Evolutionary conservation across 129 eudicot genomes (phyloP).

Genomic region (Deinandra increscens): DNA sequence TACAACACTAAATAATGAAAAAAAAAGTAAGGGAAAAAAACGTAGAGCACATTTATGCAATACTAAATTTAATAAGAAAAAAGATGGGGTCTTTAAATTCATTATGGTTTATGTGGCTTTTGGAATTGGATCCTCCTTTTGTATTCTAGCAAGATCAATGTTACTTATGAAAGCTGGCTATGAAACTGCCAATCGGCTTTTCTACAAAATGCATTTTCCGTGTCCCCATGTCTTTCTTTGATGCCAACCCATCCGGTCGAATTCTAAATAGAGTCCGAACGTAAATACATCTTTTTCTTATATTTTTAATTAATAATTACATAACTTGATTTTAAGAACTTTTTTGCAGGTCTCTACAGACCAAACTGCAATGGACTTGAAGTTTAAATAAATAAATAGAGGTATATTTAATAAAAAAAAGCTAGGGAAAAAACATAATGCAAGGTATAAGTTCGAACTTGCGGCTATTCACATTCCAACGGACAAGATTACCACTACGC

Average conservation of each 20-base stretch:
- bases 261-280: slow-evolving; percentile 75
- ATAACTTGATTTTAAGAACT: not conserved
- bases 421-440: no score
- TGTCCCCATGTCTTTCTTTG: slow-evolving; percentile 97
- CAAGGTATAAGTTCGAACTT: no score
- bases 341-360: slow-evolving; percentile 79
- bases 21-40: no score
- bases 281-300: slow-evolving; percentile 22
- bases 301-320: not conserved
- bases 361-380: slow-evolving; percentile 78
- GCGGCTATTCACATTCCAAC: no score
- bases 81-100: slow-evolving; percentile 48
- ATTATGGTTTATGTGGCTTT: slow-evolving; percentile 66
- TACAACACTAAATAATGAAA: no score
- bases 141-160: slow-evolving; percentile 53
- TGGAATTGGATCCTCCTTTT: slow-evolving; percentile 70
- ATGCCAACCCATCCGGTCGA: slow-evolving; percentile 92
- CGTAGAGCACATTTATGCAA: no score
- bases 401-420: no score
- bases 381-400: no score
- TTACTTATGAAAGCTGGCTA: slow-evolving; percentile 52
- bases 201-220: slow-evolving; percentile 90
- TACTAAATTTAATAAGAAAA: no score
- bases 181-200: slow-evolving; percentile 74
- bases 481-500: no score